Conservation (phyloP, 1,284 basidiomycete species). For the Cutaneotrichosporon dermatis region DNA sequence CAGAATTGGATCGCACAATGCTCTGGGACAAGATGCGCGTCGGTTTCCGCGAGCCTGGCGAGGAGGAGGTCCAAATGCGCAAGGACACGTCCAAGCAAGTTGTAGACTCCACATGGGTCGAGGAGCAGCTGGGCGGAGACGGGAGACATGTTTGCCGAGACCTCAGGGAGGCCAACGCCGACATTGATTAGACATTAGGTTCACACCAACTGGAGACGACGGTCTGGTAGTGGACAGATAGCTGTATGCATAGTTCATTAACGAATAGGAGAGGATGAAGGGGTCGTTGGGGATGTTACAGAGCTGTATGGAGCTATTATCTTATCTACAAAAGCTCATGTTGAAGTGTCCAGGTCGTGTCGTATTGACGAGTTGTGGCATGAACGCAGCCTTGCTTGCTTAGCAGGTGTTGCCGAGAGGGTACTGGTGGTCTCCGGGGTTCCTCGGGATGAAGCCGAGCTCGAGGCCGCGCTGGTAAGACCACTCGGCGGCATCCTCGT, state of each 20-base stretch:
- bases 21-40: constrained; percentile 39
- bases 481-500: constrained; percentile 62
- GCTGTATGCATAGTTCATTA: constrained; percentile 1
- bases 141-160: background rate
- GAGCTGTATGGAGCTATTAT: no score
- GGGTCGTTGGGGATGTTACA: background rate
- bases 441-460: constrained; percentile 75
- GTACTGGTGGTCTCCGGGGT: constrained; percentile 56
- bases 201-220: background rate
- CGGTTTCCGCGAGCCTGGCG: constrained; percentile 29
- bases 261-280: background rate
- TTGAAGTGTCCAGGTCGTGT: no score
- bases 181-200: background rate
- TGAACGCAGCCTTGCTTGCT: background rate
- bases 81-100: constrained; percentile 14
- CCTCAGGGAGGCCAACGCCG: background rate
- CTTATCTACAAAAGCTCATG: no score
- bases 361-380: background rate
- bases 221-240: background rate
- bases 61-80: constrained; percentile 22
- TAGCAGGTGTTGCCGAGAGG: constrained; percentile 52
- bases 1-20: constrained; percentile 23
- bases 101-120: constrained; percentile 34
- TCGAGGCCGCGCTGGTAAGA: constrained; percentile 58
- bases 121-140: constrained; percentile 18